Evolutionary conservation across 345 rosid species (phyloP).

Genomic region (Aethionema arabicum): DNA sequence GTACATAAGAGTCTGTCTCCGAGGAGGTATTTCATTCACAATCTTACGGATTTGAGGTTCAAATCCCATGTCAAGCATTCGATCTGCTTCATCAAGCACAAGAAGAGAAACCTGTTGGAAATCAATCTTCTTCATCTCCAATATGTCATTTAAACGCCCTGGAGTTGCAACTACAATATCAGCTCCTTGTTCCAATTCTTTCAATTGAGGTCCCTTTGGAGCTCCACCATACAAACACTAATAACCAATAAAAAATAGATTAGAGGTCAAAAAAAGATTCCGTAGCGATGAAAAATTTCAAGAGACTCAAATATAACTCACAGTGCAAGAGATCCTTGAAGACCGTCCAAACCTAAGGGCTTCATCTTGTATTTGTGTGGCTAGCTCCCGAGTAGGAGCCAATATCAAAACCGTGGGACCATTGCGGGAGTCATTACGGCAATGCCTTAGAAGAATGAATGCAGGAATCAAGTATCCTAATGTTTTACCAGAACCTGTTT

Average conservation of each 20-base stretch:
- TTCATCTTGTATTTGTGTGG: slow-evolving; percentile 96
- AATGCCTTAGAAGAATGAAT: slow-evolving; percentile 71
- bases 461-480: slow-evolving; percentile 95
- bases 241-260: slow-evolving; percentile 16
- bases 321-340: slow-evolving; percentile 85
- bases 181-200: slow-evolving; percentile 81
- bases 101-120: slow-evolving; percentile 83
- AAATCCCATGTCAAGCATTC: slow-evolving; percentile 99
- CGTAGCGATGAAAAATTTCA: neutral
- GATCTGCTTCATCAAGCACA: slow-evolving; percentile 97
- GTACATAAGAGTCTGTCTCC: slow-evolving; percentile 91
- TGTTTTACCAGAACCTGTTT: slow-evolving; percentile 99
- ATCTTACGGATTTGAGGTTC: slow-evolving; percentile 97
- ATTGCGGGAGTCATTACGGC: slow-evolving; percentile 62
- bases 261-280: slow-evolving; percentile 16
- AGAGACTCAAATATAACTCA: slow-evolving; percentile 39
- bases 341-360: slow-evolving; percentile 82
- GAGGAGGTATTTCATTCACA: slow-evolving; percentile 89
- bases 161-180: slow-evolving; percentile 99
- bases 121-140: slow-evolving; percentile 80
- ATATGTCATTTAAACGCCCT: slow-evolving; percentile 93
- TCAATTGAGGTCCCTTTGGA: slow-evolving; percentile 82
- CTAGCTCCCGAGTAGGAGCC: slow-evolving; percentile 97
- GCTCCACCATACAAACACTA: slow-evolving; percentile 99
- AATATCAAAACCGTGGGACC: slow-evolving; percentile 91